Conservation (phyloP, 164 flowering plant species). For the Dillenia suffruticosa region DNA sequence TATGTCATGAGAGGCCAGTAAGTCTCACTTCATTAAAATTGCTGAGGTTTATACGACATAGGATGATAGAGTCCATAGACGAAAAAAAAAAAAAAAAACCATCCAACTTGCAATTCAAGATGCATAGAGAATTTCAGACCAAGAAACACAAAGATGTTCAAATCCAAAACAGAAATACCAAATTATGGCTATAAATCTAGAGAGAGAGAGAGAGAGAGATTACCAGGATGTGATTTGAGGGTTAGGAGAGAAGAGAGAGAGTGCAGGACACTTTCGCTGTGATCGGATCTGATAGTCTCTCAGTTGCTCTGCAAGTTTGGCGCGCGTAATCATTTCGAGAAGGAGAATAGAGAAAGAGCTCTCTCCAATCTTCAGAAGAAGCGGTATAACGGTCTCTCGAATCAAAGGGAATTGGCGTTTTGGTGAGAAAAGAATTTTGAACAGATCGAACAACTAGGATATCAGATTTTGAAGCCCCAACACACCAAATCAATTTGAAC, state of each 20-base stretch:
- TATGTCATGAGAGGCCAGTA: too few relatives aligned
- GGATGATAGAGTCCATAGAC: neutral
- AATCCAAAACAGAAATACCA: neutral
- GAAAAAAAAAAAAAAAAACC: neutral
- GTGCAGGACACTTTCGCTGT: constrained; percentile 36
- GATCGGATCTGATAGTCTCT: constrained; percentile 60
- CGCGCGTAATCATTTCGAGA: constrained; percentile 47
- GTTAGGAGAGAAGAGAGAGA: constrained; percentile 28
- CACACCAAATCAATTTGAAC: too few relatives aligned
- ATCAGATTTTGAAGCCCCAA: too few relatives aligned
- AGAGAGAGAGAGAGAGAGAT: neutral
- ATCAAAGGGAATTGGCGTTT: too few relatives aligned
- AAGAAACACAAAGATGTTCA: neutral
- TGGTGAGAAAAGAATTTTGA: too few relatives aligned
- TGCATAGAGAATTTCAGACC: neutral
- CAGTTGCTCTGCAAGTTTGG: constrained; percentile 59
- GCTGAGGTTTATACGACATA: neutral
- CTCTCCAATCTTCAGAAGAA: too few relatives aligned
- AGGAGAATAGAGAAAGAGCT: too few relatives aligned
- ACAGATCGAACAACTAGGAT: too few relatives aligned
- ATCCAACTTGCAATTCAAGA: neutral
- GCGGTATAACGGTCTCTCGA: too few relatives aligned
- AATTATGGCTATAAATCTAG: too few relatives aligned
- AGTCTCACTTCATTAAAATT: too few relatives aligned
- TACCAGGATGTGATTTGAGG: constrained; percentile 36